Evolutionary conservation across 805 yeast genomes (phyloP).

Genomic region (Dipodascus albidus): DNA sequence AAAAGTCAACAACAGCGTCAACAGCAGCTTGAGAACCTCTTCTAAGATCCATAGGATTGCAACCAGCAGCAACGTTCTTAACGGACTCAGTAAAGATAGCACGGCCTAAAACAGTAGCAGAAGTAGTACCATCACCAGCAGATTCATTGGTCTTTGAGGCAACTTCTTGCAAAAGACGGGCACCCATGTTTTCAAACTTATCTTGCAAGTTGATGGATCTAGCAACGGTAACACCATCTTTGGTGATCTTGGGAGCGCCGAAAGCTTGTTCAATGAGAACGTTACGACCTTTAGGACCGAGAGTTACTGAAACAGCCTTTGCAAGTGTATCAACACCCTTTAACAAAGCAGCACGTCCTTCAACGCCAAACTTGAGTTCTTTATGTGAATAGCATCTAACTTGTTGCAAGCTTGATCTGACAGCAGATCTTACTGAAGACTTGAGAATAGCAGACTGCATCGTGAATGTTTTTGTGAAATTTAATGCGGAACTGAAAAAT

Average conservation of each 20-base stretch:
- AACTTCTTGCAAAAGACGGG: conserved; percentile 89
- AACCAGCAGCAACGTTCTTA: conserved; percentile 96
- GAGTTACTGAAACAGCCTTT: conserved; percentile 90
- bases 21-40: conserved; percentile 97
- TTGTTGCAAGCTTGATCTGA: conserved; percentile 12
- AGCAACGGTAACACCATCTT: conserved; percentile 98
- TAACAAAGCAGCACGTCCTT: conserved; percentile 88
- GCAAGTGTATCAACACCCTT: conserved; percentile 93
- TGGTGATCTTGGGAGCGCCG: conserved; percentile 96
- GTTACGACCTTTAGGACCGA: conserved; percentile 97
- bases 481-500: background rate
- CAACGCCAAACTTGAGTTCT: conserved; percentile 93
- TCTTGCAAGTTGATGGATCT: conserved; percentile 70
- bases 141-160: conserved; percentile 94
- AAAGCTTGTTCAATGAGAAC: conserved; percentile 93
- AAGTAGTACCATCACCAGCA: conserved; percentile 98
- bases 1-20: conserved; percentile 88
- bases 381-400: conserved; percentile 48
- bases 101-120: conserved; percentile 93
- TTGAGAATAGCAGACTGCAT: conserved; percentile 17
- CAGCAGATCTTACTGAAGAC: conserved; percentile 11
- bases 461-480: conserved; percentile 1
- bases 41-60: conserved; percentile 97
- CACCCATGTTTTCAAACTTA: conserved; percentile 94
- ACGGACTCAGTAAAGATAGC: conserved; percentile 91